Percentiles rank a stretch among this genome's conserved stretches.
Conservation (phyloP, 768 basidiomycete genomes). For the Candolleomyces eurysporus region DNA sequence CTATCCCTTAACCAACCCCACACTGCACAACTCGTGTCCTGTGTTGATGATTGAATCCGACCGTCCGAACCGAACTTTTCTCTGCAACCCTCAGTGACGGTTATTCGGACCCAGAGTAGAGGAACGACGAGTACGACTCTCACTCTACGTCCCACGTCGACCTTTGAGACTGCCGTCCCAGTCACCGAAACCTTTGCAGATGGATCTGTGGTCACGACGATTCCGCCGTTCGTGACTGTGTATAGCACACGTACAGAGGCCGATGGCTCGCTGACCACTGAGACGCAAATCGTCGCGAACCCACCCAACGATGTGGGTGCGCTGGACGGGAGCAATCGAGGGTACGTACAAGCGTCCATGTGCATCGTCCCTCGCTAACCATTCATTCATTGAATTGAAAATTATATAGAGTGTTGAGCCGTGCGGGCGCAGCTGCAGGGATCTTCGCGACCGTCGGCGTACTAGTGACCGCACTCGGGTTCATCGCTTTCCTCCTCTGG, state of each 20-base stretch:
- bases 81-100: conserved; percentile 7
- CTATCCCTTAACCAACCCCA: too few species aligned
- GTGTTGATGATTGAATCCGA: not conserved
- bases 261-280: conserved; percentile 43
- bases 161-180: conserved; percentile 41
- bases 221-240: conserved; percentile 47
- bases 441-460: not conserved
- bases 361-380: not conserved
- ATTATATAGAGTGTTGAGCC: not conserved
- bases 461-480: not conserved
- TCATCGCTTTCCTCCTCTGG: not conserved
- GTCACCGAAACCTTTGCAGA: conserved; percentile 36
- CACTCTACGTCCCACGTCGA: conserved; percentile 39
- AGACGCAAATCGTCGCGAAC: conserved; percentile 55
- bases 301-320: conserved; percentile 27
- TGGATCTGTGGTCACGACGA: conserved; percentile 37
- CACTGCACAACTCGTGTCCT: not conserved
- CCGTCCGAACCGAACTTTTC: not conserved
- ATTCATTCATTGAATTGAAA: not conserved
- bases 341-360: conserved; percentile 17
- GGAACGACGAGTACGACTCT: conserved; percentile 24
- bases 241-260: conserved; percentile 43
- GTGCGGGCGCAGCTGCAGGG: conserved; percentile 1
- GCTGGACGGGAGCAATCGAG: conserved; percentile 14
- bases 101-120: not conserved